Percentiles rank a stretch among this genome's conserved stretches.
Conservation (phyloP, 2,329 filamentous ascomycete genomes). For the Fusarium sp. region DNA sequence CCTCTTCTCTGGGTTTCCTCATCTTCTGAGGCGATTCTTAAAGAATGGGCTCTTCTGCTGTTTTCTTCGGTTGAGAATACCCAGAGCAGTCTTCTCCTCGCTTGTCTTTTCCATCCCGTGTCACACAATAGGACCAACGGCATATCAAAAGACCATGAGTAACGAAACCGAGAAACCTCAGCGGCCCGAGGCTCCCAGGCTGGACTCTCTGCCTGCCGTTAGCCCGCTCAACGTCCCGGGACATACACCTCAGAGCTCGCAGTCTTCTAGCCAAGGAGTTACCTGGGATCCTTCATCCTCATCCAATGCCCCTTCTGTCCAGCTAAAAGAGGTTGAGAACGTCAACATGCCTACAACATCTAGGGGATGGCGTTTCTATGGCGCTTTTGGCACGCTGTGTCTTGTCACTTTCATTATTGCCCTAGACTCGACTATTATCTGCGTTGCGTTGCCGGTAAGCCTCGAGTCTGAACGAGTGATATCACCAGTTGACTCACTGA, state of each 20-base stretch:
- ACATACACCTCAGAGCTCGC: not conserved
- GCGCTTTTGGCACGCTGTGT: slow-evolving; percentile 40
- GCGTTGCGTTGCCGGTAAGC: slow-evolving; percentile 38
- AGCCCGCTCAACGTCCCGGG: not conserved
- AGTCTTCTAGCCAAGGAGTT: not conserved
- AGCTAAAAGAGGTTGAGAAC: slow-evolving; percentile 4
- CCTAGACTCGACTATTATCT: slow-evolving; percentile 42
- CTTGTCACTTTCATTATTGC: slow-evolving; percentile 41
- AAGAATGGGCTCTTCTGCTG: not conserved
- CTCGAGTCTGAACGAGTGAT: not conserved
- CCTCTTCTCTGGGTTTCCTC: not conserved
- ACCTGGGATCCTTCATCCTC: not conserved
- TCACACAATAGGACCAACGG: not conserved
- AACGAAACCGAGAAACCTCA: not conserved
- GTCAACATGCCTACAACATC: not conserved
- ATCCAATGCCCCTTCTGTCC: not conserved
- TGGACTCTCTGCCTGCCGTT: not conserved
- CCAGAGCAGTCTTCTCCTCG: not conserved
- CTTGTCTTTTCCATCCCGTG: not conserved
- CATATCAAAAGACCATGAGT: not conserved
- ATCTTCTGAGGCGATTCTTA: not conserved
- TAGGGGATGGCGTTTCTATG: slow-evolving; percentile 37
- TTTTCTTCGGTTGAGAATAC: not conserved
- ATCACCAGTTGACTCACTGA: not conserved
- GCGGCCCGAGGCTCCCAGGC: not conserved